phyloP scores from a whole-genome alignment of 495 filamentous ascomycete genomes.

The Usnea hakonensis region DNA sequence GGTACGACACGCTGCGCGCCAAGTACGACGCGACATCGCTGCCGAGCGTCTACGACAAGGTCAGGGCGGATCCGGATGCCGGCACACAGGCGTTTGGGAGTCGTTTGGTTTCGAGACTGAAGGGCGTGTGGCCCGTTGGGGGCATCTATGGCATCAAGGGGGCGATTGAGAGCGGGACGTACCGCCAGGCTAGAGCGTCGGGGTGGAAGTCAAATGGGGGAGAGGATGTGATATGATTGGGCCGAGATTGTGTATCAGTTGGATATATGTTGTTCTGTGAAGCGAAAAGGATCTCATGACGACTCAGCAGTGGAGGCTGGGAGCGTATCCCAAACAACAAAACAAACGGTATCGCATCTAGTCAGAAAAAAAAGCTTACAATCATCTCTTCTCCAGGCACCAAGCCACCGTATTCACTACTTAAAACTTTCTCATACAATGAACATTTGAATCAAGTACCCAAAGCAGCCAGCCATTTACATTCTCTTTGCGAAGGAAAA shows the following conservation, averaged over 20 bases:
- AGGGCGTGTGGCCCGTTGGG: conserved; percentile 38
- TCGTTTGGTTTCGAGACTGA: conserved; percentile 17
- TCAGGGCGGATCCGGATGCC: conserved; percentile 31
- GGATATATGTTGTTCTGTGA: neutral
- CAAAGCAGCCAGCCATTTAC: too few species aligned
- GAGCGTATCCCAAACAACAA: too few species aligned
- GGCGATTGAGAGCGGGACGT: conserved; percentile 48
- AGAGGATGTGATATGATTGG: neutral
- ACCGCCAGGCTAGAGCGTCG: conserved; percentile 44
- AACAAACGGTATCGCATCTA: too few species aligned
- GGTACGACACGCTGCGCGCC: conserved; percentile 41
- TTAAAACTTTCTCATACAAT: too few species aligned
- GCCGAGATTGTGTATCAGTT: neutral
- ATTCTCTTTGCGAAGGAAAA: too few species aligned
- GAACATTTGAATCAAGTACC: too few species aligned
- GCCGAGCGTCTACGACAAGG: conserved; percentile 48
- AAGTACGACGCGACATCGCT: conserved; percentile 45
- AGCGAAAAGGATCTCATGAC: neutral
- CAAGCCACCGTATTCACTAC: too few species aligned
- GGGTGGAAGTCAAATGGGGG: conserved; percentile 40
- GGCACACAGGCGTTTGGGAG: conserved; percentile 19
- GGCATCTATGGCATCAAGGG: conserved; percentile 50
- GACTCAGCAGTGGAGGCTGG: neutral
- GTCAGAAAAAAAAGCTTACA: neutral
- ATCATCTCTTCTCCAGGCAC: conserved; percentile 30